Base-by-base conservation (phyloP, 257 asterid genomes). In the Catharanthus roseus region DNA sequence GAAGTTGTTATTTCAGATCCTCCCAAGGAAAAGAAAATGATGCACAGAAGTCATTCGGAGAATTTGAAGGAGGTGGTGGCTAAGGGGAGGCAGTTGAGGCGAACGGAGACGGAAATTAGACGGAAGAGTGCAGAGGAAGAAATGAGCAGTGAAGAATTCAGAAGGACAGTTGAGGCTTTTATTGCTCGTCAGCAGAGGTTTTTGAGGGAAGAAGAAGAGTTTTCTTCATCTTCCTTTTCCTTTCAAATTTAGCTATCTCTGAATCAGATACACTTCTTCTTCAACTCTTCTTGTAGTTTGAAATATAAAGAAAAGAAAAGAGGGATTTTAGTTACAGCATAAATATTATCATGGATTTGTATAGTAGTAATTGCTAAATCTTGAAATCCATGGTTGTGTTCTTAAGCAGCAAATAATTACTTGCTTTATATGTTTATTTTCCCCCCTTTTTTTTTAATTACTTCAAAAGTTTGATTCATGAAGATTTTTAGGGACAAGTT, bases 91-190 rank as follows among this genome's bases (percentile, higher is more conserved):
- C 36, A 69, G 72, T 42, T 88, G 78, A 77, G 83, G 74, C 81
- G 91, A 50, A 75, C 87, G 49, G 69, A 71, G 82, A 92, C 96
- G 0, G 95, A 82, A 16, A 81, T 65, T 62, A 75, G 77, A 82
- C 70, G 69, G 75, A 73, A 58, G 5, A 54, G 62, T 13, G 42
- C 36, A 9, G 88, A 81, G 74, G 96, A 90, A 31, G 85, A 83
- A 78, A 83, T 90, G 95, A 90, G 89, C 79, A 62, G 80, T 61
- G 97, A 93, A 50, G 96, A 90, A 50, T 93, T 93, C 82, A 86
- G 96, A 50, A 80, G 69, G 2, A 86, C 82, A 24, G 89, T 93
- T 50, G 98, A 93, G 78, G 93, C 85, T 65, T 93, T 90, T 60
- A 93, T 93, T 49, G 92, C 96, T 29, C 84, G 92, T 64, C 97